Base-by-base conservation (phyloP, 768 basidiomycete species). In the Lactarius sp. region DNA sequence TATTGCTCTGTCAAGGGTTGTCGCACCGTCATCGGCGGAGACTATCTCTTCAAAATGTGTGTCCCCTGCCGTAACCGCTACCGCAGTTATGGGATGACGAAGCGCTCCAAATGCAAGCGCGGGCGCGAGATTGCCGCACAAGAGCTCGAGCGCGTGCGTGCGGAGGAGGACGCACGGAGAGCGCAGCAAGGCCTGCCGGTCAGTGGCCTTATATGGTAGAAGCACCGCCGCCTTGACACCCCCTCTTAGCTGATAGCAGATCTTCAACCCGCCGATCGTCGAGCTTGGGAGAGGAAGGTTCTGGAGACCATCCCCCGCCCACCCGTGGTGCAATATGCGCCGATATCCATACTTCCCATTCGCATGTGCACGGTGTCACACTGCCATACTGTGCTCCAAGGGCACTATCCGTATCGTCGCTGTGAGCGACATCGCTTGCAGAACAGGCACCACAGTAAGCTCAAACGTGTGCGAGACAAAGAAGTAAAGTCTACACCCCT, bases 331-430 rank as follows among this genome's bases (percentile, higher is more conserved):
- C 63, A 64, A 39, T 61, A 64, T 52, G 22, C 67, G 20, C 59
- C 67, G 5, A 64, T 67, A 69, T 46, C 66, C 8, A 52, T 66
- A 20, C 71, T 75, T 10, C 75, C 79, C 4, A 71, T 76, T 6
- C 79, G 81, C 14, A 81, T 83, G 78, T 83, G 82, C 66, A 83
- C 80, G 6, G 81, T 84, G 22, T 82, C 81, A 33, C 83, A 83
- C 67, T 84, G 83, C 59, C 81, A 81, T 69, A 77, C 76, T 54
- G 73, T 83, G 50, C 76, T 84, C 3, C 79, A 80, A 0, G 76
- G 76, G 0, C 71, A 73, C 31, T 82, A 83, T 69, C 72, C 74
- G 13, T 84, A 73, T 70, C 80, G 82, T 59, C 79, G 81, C 39
- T 84, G 83, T 71, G 83, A 83, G 64, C 77, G 79, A 61, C 83